Percentiles rank a stretch among this genome's conserved stretches.
These are phyloP conservation scores for Chaetomium cochliodes DNA, from an alignment of 495 filamentous ascomycete genomes.

Conservation along the genomic window DNA sequence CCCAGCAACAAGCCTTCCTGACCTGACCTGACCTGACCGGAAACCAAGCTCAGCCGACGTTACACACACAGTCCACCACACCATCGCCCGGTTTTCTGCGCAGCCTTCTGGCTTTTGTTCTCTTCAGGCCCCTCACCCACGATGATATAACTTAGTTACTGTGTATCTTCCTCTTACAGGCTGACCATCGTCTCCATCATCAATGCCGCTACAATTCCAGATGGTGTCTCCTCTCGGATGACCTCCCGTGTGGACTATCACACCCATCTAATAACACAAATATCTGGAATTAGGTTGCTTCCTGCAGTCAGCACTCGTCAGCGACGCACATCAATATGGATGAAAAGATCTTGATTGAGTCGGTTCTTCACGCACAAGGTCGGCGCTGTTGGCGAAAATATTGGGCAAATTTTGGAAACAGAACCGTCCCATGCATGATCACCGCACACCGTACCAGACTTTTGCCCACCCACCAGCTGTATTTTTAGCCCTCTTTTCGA, in stretches of 20 bases:
- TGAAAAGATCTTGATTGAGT: constrained; percentile 12
- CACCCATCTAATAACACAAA: neutral
- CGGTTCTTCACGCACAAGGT: neutral
- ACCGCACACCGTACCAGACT: constrained; percentile 14
- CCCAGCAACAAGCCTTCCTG: neutral
- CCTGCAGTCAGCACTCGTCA: constrained; percentile 20
- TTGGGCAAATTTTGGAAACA: constrained; percentile 13
- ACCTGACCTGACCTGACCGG: neutral
- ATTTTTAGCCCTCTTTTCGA: constrained; percentile 24
- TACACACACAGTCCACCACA: too few relatives aligned
- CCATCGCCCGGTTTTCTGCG: too few relatives aligned
- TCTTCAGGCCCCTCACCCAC: too few relatives aligned
- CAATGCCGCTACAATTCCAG: too few relatives aligned
- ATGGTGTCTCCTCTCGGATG: neutral
- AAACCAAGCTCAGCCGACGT: too few relatives aligned
- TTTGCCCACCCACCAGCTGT: constrained; percentile 19
- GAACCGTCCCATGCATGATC: constrained; percentile 5
- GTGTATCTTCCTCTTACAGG: too few relatives aligned
- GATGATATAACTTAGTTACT: too few relatives aligned
- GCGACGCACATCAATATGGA: constrained; percentile 19
- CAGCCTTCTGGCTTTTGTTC: too few relatives aligned
- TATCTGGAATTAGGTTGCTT: neutral
- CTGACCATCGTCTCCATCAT: too few relatives aligned
- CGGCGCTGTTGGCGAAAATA: neutral
- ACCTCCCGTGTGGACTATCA: neutral